Conservation (phyloP, 148 eudicot species). For the Nepenthes gracilis region DNA sequence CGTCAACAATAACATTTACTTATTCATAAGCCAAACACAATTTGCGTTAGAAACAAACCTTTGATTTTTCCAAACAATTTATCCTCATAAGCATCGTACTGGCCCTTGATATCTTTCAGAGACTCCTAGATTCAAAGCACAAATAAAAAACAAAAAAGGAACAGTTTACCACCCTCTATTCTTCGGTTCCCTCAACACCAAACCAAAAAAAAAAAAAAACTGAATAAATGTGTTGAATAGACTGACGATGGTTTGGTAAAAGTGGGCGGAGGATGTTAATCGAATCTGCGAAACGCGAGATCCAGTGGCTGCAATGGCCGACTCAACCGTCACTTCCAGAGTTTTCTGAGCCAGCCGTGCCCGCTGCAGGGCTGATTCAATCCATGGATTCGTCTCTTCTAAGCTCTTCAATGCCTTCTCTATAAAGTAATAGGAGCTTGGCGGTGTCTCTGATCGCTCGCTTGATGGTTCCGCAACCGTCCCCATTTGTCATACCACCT, state of each 20-base stretch:
- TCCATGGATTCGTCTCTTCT: constrained; percentile 35
- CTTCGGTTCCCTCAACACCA: no score
- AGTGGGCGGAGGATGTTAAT: constrained; percentile 61
- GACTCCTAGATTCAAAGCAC: constrained; percentile 42
- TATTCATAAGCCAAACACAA: background rate
- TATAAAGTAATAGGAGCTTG: constrained; percentile 5
- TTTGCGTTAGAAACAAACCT: constrained; percentile 26
- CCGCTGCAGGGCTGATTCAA: constrained; percentile 44
- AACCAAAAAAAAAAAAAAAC: no score
- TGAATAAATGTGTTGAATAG: background rate
- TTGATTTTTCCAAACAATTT: constrained; percentile 44
- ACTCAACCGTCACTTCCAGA: constrained; percentile 24
- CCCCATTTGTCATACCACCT: constrained; percentile 10
- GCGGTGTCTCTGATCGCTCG: constrained; percentile 6
- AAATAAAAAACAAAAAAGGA: background rate
- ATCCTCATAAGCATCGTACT: constrained; percentile 44
- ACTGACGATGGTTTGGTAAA: constrained; percentile 44
- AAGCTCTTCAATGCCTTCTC: constrained; percentile 20
- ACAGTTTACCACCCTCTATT: background rate
- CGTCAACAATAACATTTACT: background rate
- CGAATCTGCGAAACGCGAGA: constrained; percentile 56
- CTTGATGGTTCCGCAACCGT: constrained; percentile 24
- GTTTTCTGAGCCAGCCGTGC: constrained; percentile 37
- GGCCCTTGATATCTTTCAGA: constrained; percentile 53
- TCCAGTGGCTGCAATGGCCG: constrained; percentile 26